Base-by-base conservation (phyloP, 192 early-diverging fungal species). In the Funneliformis mosseae region DNA sequence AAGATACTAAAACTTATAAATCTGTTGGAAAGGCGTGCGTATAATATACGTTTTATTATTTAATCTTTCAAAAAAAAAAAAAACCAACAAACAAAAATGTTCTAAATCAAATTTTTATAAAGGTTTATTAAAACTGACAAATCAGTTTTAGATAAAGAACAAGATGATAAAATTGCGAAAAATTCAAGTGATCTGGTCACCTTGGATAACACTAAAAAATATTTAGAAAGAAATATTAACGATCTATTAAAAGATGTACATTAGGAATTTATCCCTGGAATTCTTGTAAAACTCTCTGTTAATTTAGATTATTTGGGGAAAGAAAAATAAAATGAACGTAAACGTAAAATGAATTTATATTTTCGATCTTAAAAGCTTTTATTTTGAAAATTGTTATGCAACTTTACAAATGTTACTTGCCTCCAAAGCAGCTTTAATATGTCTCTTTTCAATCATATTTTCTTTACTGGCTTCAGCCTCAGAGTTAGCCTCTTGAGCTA, bases 1-100 rank as follows among this genome's bases (percentile, higher is more conserved):
- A 75, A 10, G 83, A 83, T 21, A 92, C 89, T 5, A 83, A 84
- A 33, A 90, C 93, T 18, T 95, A 95, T 84, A 89, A 92, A 76
- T 86, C 92, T 46, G 88, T 95, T 38, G 93, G 93, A 3, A 93
- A 93, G 76, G 92, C 92, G 93, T 92, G 86, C 78, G 84, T 55
- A 28, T 27, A 60, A 18, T 21, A 23, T 27, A 5, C 14, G 18
- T 14, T 2, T 1, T 0, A 0, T 48, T 12, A 9, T 14, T 46
- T 76, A 8, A 0, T 18, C 23, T 72, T 43, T 23, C n/a, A 16
- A 23, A 11, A 2, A n/a, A 0, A 71, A 72, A 23, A 72, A 46
- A 42, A 46, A 38, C 16, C 11, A 50, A 55, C n/a, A 55, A 14
- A 23, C 46, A 59, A 27, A 38, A 73, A 48, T 70, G n/a, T n/a